These are phyloP conservation scores for Pseudofabraea citricarpa DNA, from an alignment of 2,329 filamentous ascomycete species.

Conservation along the genomic window DNA sequence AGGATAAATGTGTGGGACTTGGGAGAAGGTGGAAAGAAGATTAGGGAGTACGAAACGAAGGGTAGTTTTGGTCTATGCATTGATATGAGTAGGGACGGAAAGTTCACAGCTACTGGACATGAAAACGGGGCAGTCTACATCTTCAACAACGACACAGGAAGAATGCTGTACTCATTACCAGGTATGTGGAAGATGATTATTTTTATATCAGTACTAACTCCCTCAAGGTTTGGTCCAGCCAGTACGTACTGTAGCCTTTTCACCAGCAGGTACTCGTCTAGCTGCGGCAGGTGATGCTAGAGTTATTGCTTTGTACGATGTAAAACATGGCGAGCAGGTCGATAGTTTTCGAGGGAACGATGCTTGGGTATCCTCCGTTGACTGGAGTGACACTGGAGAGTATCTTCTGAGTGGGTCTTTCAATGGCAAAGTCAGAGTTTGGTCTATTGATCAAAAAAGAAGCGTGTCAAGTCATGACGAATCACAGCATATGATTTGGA, in stretches of 20 bases:
- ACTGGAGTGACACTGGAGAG: constrained; percentile 92
- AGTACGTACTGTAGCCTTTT: constrained; percentile 82
- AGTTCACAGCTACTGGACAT: constrained; percentile 85
- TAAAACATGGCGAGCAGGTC: constrained; percentile 86
- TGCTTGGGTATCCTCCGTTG: constrained; percentile 84
- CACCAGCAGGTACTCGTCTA: constrained; percentile 75
- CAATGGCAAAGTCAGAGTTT: constrained; percentile 93
- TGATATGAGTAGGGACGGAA: constrained; percentile 74
- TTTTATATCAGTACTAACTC: too few species aligned
- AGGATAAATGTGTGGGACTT: constrained; percentile 84
- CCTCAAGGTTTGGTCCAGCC: constrained; percentile 73
- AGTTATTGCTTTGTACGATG: constrained; percentile 88
- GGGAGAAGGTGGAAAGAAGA: constrained; percentile 52
- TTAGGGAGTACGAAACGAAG: constrained; percentile 84
- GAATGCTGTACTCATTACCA: constrained; percentile 79
- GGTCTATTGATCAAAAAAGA: constrained; percentile 76
- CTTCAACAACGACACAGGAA: constrained; percentile 87
- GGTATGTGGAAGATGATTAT: constrained; percentile 54
- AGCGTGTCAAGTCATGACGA: constrained; percentile 95
- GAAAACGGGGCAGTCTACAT: constrained; percentile 90
- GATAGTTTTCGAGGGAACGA: constrained; percentile 75
- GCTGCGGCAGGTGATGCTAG: constrained; percentile 87
- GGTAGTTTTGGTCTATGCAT: constrained; percentile 89
- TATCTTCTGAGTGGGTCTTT: constrained; percentile 83
- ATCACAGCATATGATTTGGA: constrained; percentile 80